Percentiles rank a stretch among this genome's conserved stretches.
Conservation (phyloP, 1,284 basidiomycete species). For the Coniferiporia weirii region DNA sequence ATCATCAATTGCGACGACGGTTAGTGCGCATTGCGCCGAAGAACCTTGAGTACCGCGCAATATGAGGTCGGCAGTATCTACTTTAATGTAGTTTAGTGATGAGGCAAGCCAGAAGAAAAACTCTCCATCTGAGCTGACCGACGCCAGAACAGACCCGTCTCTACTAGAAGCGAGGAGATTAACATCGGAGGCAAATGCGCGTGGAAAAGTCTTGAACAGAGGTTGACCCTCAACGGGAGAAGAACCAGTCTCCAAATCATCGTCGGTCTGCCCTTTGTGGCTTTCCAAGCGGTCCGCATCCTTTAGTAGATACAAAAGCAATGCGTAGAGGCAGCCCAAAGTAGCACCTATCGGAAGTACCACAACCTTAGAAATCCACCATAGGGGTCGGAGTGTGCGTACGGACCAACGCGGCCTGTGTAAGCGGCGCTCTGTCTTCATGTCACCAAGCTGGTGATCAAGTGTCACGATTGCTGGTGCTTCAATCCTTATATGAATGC, state of each 20-base stretch:
- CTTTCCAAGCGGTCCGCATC: constrained; percentile 88
- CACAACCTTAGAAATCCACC: constrained; percentile 79
- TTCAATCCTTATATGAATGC: constrained; percentile 80
- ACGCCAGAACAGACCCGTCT: constrained; percentile 58
- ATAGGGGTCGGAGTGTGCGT: constrained; percentile 47
- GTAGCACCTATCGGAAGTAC: constrained; percentile 81
- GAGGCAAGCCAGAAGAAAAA: constrained; percentile 60
- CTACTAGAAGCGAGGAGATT: constrained; percentile 71
- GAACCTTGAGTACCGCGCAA: constrained; percentile 44
- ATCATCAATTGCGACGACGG: constrained; percentile 54
- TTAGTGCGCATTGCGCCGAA: constrained; percentile 43
- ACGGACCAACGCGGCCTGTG: constrained; percentile 34
- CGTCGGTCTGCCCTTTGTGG: constrained; percentile 59
- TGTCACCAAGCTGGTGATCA: constrained; percentile 33
- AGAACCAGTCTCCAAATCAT: constrained; percentile 29
- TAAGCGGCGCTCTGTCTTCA: constrained; percentile 30
- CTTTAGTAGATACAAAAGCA: constrained; percentile 88
- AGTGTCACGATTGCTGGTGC: constrained; percentile 75
- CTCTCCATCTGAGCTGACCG: constrained; percentile 76
- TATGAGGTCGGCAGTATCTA: constrained; percentile 49
- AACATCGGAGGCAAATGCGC: constrained; percentile 75
- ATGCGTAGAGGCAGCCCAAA: constrained; percentile 66
- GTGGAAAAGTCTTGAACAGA: constrained; percentile 66
- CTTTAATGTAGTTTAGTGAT: constrained; percentile 37
- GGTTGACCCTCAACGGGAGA: constrained; percentile 41